phyloP scores from a whole-genome alignment of 208 protist species.

The Trypanosoma avium region DNA sequence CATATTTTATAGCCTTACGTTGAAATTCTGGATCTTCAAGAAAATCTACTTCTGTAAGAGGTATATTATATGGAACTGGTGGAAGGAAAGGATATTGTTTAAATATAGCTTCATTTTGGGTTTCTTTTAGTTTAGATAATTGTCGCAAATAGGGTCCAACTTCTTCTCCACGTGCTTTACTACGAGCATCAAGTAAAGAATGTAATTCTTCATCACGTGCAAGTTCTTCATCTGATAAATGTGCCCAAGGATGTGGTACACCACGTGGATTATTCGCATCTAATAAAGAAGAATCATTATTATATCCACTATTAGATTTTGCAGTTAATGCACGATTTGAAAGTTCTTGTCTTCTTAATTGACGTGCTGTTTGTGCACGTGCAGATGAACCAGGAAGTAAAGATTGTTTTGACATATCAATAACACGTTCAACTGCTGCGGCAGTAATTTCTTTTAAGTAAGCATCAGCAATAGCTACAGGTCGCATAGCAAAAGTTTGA shows the following conservation, averaged over 20 bases:
- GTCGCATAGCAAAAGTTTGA: conserved; percentile 7
- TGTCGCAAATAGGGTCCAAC: conserved; percentile 33
- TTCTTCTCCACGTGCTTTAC: conserved; percentile 9
- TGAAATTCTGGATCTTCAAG: conserved; percentile 39
- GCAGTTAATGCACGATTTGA: background rate
- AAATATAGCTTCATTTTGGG: conserved; percentile 65
- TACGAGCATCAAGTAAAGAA: conserved; percentile 27
- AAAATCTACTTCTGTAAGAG: conserved; percentile 60
- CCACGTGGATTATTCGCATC: conserved; percentile 43
- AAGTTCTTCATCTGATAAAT: conserved; percentile 51
- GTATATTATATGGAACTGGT: conserved; percentile 47
- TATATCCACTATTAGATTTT: background rate
- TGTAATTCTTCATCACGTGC: conserved; percentile 41
- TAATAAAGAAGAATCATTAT: background rate
- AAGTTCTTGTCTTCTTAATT: conserved; percentile 9
- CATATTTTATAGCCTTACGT: conserved; percentile 22
- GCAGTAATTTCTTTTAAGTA: conserved; percentile 14
- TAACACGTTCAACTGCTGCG: conserved; percentile 9
- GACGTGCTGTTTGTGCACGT: conserved; percentile 2
- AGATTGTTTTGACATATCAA: conserved; percentile 15
- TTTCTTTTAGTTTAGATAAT: conserved; percentile 59
- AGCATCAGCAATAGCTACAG: background rate
- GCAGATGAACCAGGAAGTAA: background rate
- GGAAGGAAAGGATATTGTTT: conserved; percentile 54
- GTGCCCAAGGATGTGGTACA: conserved; percentile 64